Base-by-base conservation (phyloP, 2,329 filamentous ascomycete species). In the Fusarium cicatricum region DNA sequence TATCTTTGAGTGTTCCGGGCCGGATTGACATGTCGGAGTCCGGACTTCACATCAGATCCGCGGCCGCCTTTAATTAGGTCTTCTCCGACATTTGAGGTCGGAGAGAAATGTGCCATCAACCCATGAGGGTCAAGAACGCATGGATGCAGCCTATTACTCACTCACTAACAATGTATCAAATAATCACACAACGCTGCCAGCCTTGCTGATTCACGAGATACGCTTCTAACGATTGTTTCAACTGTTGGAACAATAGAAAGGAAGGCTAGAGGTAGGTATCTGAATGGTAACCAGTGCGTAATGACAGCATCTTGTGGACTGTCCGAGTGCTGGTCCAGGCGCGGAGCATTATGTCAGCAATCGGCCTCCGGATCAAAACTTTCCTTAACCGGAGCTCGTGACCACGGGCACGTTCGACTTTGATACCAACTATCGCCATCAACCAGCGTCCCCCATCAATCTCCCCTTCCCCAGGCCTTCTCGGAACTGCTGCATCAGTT, bases 401-500 rank as follows among this genome's bases (percentile, higher is more conserved):
- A 69, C 62, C 55, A 54, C n/a, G n/a, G n/a, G n/a, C 51, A 52
- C 51, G 33, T 61, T 34, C 59, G 58, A 47, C 55, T 52, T 66
- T 49, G 46, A 65, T 52, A 48, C 43, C 47, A 56, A 23, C 47
- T 26, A 57, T 52, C 48, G 49, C 51, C 52, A 58, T 57, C 62
- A 57, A 55, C 46, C 48, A 54, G 58, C 36, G 19, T 37, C 51
- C 56, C n/a, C 44, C 62, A 68, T 65, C 67, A 61, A 56, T 64
- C 51, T 44, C 43, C 54, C 36, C 16, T 42, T 42, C 37, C 43
- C 50, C 57, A 57, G 37, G 49, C 44, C 23, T 66, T 58, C n/a
- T 65, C 46, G 60, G 56, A 56, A 68, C 60, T 70, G 59, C 52
- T 66, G 28, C 60, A 70, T 69, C 67, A 43, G 60, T 58, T 66